Evolutionary conservation across 2,329 filamentous ascomycete genomes (phyloP).

Genomic region (Tympanopsis confertula): DNA sequence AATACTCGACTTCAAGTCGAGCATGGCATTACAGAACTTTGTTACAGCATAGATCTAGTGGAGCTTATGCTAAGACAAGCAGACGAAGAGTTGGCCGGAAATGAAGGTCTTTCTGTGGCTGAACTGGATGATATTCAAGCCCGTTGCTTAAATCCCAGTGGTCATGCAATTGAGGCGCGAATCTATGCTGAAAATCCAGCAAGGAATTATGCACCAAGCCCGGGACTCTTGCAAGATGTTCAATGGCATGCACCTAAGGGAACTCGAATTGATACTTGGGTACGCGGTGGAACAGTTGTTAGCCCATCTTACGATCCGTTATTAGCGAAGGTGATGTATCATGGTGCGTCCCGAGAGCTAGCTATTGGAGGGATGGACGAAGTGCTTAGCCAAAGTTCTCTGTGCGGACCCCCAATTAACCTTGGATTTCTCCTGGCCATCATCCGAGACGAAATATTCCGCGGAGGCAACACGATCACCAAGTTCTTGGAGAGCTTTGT

Average conservation of each 20-base stretch:
- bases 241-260: conserved; percentile 34
- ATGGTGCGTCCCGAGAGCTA: conserved; percentile 24
- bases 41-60: conserved; percentile 64
- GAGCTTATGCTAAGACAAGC: conserved; percentile 29
- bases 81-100: conserved; percentile 12
- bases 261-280: conserved; percentile 52
- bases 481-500: conserved; percentile 39
- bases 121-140: conserved; percentile 6
- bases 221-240: conserved; percentile 45
- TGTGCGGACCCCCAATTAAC: conserved; percentile 43
- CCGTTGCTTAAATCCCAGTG: conserved; percentile 9
- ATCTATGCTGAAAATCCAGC: conserved; percentile 39
- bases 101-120: conserved; percentile 6
- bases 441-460: conserved; percentile 30
- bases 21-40: conserved; percentile 69
- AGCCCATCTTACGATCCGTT: conserved; percentile 45
- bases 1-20: conserved; percentile 62
- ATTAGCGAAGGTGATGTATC: conserved; percentile 46
- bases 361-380: conserved; percentile 29
- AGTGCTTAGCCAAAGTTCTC: conserved; percentile 28
- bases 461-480: conserved; percentile 39
- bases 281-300: conserved; percentile 44
- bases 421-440: conserved; percentile 41
- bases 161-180: conserved; percentile 23
- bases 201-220: conserved; percentile 43